Conservation (phyloP, 2,329 filamentous ascomycete species). For the Microcyclosporella mali region DNA sequence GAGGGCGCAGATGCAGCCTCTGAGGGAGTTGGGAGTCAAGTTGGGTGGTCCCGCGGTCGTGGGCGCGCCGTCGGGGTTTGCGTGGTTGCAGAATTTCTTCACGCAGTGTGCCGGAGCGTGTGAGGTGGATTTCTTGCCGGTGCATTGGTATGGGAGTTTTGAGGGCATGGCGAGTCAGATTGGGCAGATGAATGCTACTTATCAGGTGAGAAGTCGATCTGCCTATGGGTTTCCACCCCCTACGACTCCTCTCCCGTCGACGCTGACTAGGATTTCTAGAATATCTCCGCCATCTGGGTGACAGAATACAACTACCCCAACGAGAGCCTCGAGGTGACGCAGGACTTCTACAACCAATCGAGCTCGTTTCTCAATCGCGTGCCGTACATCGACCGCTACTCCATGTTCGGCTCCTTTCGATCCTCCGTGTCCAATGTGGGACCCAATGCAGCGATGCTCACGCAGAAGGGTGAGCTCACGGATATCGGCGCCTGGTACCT, state of each 20-base stretch:
- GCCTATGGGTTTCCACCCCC: too few relatives aligned
- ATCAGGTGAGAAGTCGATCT: conserved; percentile 37
- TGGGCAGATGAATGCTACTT: conserved; percentile 50
- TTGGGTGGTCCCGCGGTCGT: conserved; percentile 67
- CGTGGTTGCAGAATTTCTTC: conserved; percentile 64
- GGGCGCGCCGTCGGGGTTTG: conserved; percentile 52
- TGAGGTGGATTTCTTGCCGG: conserved; percentile 45
- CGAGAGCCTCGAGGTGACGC: conserved; percentile 50
- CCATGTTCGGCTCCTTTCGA: conserved; percentile 67
- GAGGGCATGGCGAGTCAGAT: conserved; percentile 61
- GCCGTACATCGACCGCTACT: conserved; percentile 59
- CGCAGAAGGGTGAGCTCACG: conserved; percentile 61
- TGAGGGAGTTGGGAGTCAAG: conserved; percentile 56
- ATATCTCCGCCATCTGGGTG: conserved; percentile 56
- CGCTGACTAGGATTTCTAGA: not conserved
- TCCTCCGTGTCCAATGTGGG: conserved; percentile 66
- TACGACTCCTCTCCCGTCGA: too few relatives aligned
- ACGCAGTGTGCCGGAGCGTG: conserved; percentile 49
- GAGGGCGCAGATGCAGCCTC: conserved; percentile 65
- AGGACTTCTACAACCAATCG: conserved; percentile 63
- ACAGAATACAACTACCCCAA: conserved; percentile 66
- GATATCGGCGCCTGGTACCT: conserved; percentile 74
- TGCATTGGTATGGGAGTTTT: conserved; percentile 59
- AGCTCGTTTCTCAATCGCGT: conserved; percentile 61
- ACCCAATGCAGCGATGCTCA: conserved; percentile 64